These are phyloP conservation scores for Thielaviopsis cerberus DNA, from an alignment of 2,329 filamentous ascomycete species.

Conservation along the genomic window DNA sequence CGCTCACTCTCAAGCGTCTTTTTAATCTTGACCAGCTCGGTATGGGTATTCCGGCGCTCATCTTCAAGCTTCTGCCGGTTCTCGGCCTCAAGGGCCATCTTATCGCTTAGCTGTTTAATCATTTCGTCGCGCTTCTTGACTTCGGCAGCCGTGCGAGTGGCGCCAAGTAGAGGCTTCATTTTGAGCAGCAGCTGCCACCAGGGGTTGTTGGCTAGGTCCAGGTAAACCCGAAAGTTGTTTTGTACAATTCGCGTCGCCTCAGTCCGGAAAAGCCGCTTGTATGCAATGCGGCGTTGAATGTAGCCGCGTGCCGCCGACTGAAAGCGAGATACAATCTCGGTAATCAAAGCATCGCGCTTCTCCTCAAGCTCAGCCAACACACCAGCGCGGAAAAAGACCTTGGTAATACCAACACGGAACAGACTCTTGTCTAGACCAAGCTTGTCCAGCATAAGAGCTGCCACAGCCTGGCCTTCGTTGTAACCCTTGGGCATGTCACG, in stretches of 20 bases:
- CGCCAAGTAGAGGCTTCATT: slow-evolving; percentile 87
- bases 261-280: slow-evolving; percentile 83
- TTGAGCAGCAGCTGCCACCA: slow-evolving; percentile 94
- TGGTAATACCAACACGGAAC: slow-evolving; percentile 86
- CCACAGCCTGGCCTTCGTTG: slow-evolving; percentile 72
- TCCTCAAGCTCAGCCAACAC: slow-evolving; percentile 94
- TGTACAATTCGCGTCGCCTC: slow-evolving; percentile 93
- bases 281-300: slow-evolving; percentile 66
- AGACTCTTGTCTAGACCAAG: slow-evolving; percentile 68
- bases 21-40: slow-evolving; percentile 75
- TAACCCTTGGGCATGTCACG: slow-evolving; percentile 75
- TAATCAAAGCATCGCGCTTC: slow-evolving; percentile 78
- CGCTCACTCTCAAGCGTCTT: slow-evolving; percentile 90
- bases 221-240: slow-evolving; percentile 79
- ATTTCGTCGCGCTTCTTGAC: slow-evolving; percentile 90
- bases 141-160: slow-evolving; percentile 77
- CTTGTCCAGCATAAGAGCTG: slow-evolving; percentile 73
- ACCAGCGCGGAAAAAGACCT: slow-evolving; percentile 93
- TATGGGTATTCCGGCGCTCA: slow-evolving; percentile 68
- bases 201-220: slow-evolving; percentile 74
- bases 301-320: slow-evolving; percentile 86
- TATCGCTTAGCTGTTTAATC: slow-evolving; percentile 70
- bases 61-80: slow-evolving; percentile 73
- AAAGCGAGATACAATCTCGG: slow-evolving; percentile 82
- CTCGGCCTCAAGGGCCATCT: slow-evolving; percentile 57